A percentile compares a stretch with the other conserved stretches of the same genome.
These are phyloP conservation scores for Thalassiosira sp. DNA, from an alignment of 352 stramenopile genomes.

Conservation along the genomic window DNA sequence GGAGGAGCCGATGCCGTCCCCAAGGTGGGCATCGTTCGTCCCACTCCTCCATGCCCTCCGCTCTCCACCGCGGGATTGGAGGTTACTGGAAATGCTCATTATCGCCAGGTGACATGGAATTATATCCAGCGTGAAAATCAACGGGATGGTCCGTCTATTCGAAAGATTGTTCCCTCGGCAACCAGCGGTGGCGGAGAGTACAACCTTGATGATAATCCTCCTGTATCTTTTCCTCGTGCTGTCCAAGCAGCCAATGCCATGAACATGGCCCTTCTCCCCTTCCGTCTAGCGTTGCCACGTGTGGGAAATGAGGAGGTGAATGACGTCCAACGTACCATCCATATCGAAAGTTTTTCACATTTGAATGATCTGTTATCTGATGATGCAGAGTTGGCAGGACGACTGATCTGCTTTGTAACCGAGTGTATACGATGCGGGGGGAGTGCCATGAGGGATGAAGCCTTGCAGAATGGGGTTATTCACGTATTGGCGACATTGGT, in stretches of 20 bases:
- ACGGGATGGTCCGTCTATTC: slow-evolving; percentile 6
- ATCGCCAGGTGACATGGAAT: slow-evolving; percentile 36
- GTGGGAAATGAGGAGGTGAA: slow-evolving; percentile 59
- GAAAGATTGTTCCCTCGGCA: slow-evolving; percentile 9
- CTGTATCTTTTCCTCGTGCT: slow-evolving; percentile 46
- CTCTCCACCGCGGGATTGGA: slow-evolving; percentile 26
- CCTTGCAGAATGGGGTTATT: slow-evolving; percentile 74
- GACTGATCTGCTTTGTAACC: slow-evolving; percentile 62
- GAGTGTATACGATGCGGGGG: slow-evolving; percentile 64
- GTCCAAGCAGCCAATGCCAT: slow-evolving; percentile 51
- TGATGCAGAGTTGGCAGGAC: slow-evolving; percentile 50
- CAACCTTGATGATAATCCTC: slow-evolving; percentile 27
- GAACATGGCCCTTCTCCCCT: slow-evolving; percentile 58
- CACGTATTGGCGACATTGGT: slow-evolving; percentile 69
- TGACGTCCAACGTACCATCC: slow-evolving; percentile 55
- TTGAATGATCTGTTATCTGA: slow-evolving; percentile 67
- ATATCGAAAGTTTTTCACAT: slow-evolving; percentile 60
- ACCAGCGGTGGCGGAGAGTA: not conserved
- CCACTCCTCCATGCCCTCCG: slow-evolving; percentile 36
- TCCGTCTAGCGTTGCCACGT: slow-evolving; percentile 71
- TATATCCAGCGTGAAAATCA: slow-evolving; percentile 43
- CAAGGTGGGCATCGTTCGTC: slow-evolving; percentile 78
- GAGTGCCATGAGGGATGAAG: slow-evolving; percentile 67
- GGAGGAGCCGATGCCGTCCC: slow-evolving; percentile 67
- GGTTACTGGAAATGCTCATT: slow-evolving; percentile 49